Evolutionary conservation across 2,329 filamentous ascomycete species (phyloP).

Genomic region (Ramularia collo-cygni): DNA sequence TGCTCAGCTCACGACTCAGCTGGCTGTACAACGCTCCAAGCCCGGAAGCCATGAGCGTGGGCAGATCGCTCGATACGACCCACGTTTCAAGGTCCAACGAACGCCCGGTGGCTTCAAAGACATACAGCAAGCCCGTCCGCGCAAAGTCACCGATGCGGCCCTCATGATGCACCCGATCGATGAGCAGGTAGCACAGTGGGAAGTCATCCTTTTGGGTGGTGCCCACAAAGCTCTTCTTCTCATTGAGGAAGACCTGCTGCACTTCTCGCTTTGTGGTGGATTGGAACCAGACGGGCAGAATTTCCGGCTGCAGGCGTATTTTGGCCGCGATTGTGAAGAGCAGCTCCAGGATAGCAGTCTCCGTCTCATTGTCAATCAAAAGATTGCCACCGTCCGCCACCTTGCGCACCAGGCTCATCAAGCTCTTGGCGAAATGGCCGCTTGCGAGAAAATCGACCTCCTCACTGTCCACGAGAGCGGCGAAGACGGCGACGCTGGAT

Average conservation of each 20-base stretch:
- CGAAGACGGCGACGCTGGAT: constrained; percentile 79
- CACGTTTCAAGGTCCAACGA: constrained; percentile 82
- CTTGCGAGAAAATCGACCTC: constrained; percentile 92
- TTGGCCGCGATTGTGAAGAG: constrained; percentile 96
- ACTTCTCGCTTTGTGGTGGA: constrained; percentile 31
- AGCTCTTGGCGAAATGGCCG: constrained; percentile 71
- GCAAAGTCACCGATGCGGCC: constrained; percentile 94
- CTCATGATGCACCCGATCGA: constrained; percentile 95
- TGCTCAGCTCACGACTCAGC: constrained; percentile 68
- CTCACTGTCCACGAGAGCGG: constrained; percentile 88
- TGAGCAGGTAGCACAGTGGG: constrained; percentile 87
- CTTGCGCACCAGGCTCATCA: constrained; percentile 78
- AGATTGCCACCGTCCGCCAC: constrained; percentile 69
- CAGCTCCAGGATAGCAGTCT: constrained; percentile 83
- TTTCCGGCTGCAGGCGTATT: constrained; percentile 80
- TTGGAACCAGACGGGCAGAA: constrained; percentile 88
- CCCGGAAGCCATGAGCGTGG: constrained; percentile 94
- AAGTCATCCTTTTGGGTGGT: constrained; percentile 86
- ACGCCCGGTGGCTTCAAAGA: constrained; percentile 85
- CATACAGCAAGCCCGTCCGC: constrained; percentile 84
- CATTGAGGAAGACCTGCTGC: constrained; percentile 37
- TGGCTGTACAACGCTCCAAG: constrained; percentile 72
- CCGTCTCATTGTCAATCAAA: constrained; percentile 69
- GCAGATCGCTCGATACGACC: constrained; percentile 94
- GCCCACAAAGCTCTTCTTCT: constrained; percentile 68